Base-by-base conservation (phyloP, 257 asterid genomes). In the Eustoma russellianum region DNA sequence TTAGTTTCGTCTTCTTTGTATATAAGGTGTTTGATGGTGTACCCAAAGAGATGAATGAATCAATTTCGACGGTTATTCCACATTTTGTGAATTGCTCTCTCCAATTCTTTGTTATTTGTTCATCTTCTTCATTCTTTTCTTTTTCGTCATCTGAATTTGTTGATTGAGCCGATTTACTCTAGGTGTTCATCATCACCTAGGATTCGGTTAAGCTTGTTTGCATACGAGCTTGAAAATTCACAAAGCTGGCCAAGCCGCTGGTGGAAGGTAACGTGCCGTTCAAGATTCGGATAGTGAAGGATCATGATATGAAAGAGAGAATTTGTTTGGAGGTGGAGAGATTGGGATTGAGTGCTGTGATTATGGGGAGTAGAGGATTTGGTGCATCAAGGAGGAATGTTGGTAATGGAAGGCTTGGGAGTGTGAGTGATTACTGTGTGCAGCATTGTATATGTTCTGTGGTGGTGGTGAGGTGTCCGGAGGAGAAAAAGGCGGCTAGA, bases 391-490 rank as follows among this genome's bases (percentile, higher is more conserved):
- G 33, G 14, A 69, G 63, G 1, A 67, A 55, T 50, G 41, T 35
- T 6, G 33, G 43, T 10, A 65, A 61, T 17, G 87, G 69, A 14
- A 74, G 67, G 54, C 79, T 80, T n/a, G 88, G 88, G 45, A 80
- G 88, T 44, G 88, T 80, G 52, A 80, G 88, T 18, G 82, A 77
- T 61, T 80, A 80, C 15, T 79, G 86, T 16, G 83, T 79, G 56
- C 76, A 65, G 17, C 78, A 79, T 41, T 79, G 86, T 24, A 62
- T 68, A 46, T 79, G 83, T 35, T 80, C 86, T 9, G 86, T 79
- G 48, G 83, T 79, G 59, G 79, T 76, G 35, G 79, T 79, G 41
- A 70, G 86, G 50, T 68, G 73, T 46, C 72, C 69, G 3, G 62
- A 55, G 16, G 69, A 67, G 16, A 62, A n/a, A n/a, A n/a, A n/a